Conservation (phyloP, 2,329 filamentous ascomycete genomes). For the Orbilia oligospora region DNA sequence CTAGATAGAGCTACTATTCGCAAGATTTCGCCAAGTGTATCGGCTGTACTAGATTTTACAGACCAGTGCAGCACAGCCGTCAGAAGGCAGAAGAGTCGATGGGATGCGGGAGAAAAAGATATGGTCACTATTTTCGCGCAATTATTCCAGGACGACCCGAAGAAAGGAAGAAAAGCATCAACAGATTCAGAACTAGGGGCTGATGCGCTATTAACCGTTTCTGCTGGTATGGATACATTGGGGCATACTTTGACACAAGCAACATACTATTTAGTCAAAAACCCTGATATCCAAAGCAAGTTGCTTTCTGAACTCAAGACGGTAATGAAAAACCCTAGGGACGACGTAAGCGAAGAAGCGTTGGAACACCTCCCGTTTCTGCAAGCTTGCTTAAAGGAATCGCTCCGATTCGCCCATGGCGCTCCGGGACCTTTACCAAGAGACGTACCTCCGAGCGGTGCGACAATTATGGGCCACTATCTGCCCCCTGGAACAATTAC, state of each 20-base stretch:
- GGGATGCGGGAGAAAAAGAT: conserved; percentile 28
- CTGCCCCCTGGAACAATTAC: conserved; percentile 28
- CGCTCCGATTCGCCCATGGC: conserved; percentile 42
- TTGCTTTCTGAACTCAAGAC: conserved; percentile 42
- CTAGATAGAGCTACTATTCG: background rate
- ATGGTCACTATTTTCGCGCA: conserved; percentile 45
- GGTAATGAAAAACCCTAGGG: conserved; percentile 33
- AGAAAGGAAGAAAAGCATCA: conserved; percentile 43
- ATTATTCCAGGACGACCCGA: conserved; percentile 33
- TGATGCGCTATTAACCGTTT: conserved; percentile 26
- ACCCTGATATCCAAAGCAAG: conserved; percentile 24
- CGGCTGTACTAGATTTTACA: conserved; percentile 20
- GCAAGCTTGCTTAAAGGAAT: conserved; percentile 49
- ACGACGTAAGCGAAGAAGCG: conserved; percentile 40
- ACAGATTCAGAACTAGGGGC: conserved; percentile 13
- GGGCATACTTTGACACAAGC: conserved; percentile 25
- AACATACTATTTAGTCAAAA: conserved; percentile 33
- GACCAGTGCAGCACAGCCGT: conserved; percentile 33
- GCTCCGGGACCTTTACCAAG: conserved; percentile 26
- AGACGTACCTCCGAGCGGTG: conserved; percentile 24
- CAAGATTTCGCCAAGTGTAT: conserved; percentile 29
- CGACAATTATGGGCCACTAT: conserved; percentile 30
- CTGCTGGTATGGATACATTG: conserved; percentile 47
- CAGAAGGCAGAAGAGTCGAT: conserved; percentile 24
- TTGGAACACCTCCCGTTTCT: conserved; percentile 45